Evolutionary conservation across 176 grass and related monocot species (phyloP).

Genomic region (Ananas comosus): DNA sequence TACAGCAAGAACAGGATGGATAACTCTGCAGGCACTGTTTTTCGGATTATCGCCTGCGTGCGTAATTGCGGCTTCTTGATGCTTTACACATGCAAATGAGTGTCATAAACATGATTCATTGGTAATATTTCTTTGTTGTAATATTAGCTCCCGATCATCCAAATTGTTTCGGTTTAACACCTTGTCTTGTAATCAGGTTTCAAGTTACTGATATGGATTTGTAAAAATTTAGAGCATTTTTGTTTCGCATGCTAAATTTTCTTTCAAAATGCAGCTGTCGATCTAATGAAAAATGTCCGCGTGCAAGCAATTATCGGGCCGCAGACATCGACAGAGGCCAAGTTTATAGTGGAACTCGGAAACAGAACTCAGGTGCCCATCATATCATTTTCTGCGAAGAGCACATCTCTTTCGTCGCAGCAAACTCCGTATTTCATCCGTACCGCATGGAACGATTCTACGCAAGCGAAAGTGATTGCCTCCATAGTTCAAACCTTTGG

Average conservation of each 20-base stretch:
- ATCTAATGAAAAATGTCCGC: constrained; percentile 62
- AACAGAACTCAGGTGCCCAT: constrained; percentile 51
- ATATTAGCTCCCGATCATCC: too few species aligned
- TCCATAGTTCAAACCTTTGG: constrained; percentile 37
- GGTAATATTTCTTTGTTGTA: too few species aligned
- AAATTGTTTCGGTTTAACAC: too few species aligned
- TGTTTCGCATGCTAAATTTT: neutral
- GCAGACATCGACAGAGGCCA: constrained; percentile 51
- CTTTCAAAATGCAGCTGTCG: constrained; percentile 32
- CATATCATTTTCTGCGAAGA: constrained; percentile 55
- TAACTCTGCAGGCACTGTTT: too few species aligned
- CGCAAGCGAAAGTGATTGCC: constrained; percentile 50
- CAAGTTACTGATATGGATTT: neutral
- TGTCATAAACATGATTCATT: too few species aligned
- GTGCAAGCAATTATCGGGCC: constrained; percentile 71
- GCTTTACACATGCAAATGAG: too few species aligned
- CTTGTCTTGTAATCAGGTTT: neutral
- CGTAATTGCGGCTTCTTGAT: too few species aligned
- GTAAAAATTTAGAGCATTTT: neutral
- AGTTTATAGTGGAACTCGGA: constrained; percentile 57
- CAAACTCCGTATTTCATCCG: constrained; percentile 63
- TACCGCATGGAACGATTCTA: constrained; percentile 55
- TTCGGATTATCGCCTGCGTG: too few species aligned
- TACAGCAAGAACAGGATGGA: too few species aligned
- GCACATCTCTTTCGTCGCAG: constrained; percentile 11